These are phyloP conservation scores for Asclepias syriaca DNA, from an alignment of 257 asterid species.

Conservation along the genomic window DNA sequence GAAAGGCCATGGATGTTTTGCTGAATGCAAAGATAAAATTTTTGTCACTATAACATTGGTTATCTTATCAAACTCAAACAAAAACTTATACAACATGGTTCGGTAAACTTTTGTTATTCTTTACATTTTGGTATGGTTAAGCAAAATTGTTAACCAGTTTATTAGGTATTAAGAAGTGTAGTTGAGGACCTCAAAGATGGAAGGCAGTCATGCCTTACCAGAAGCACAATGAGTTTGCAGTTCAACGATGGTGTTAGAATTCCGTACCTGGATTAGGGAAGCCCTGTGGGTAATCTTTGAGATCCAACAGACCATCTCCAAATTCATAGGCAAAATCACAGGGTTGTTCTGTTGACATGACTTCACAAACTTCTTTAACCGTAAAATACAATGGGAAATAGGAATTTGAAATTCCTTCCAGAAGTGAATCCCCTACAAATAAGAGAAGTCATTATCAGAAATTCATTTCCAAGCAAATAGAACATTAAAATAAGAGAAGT, in stretches of 20 bases:
- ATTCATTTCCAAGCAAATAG: constrained; percentile 6
- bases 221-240: neutral
- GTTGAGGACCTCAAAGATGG: neutral
- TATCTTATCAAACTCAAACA: neutral
- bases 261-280: constrained; percentile 72
- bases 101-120: neutral
- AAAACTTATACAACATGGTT: neutral
- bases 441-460: neutral
- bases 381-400: constrained; percentile 58
- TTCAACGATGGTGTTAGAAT: neutral
- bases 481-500: neutral
- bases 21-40: constrained; percentile 25
- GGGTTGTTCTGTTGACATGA: constrained; percentile 80
- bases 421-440: constrained; percentile 48
- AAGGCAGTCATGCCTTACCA: neutral
- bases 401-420: constrained; percentile 44
- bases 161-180: neutral
- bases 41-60: neutral
- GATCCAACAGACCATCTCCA: constrained; percentile 61
- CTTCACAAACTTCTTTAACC: constrained; percentile 48
- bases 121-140: neutral
- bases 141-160: neutral
- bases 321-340: constrained; percentile 86
- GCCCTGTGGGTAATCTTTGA: constrained; percentile 54
- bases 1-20: constrained; percentile 78